Conservation (phyloP, 1,139 yeast species). For the Williopsis jadinii region DNA sequence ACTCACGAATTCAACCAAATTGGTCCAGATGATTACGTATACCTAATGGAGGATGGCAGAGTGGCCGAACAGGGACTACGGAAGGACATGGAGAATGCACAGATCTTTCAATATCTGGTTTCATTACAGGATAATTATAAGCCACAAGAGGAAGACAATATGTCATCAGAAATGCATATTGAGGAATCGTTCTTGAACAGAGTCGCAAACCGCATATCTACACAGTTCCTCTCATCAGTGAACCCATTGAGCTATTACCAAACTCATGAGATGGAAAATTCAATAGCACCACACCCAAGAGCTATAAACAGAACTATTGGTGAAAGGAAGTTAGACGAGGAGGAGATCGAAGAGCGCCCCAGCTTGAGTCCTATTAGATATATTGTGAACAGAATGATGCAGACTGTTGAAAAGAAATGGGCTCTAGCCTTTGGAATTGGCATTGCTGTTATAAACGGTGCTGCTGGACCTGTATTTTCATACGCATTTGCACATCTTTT, state of each 20-base stretch:
- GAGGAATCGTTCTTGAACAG: constrained; percentile 3
- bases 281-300: not conserved
- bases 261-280: constrained; percentile 2
- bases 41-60: constrained; percentile 51
- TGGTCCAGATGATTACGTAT: constrained; percentile 43
- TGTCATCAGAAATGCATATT: not conserved
- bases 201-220: constrained; percentile 13
- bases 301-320: not conserved
- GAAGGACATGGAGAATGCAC: constrained; percentile 24
- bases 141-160: not conserved
- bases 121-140: constrained; percentile 11
- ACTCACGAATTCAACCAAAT: constrained; percentile 72
- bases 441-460: constrained; percentile 51
- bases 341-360: constrained; percentile 8
- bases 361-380: constrained; percentile 25
- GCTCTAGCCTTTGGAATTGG: constrained; percentile 45
- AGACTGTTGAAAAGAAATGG: constrained; percentile 29
- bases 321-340: not conserved
- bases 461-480: constrained; percentile 70
- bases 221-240: constrained; percentile 13
- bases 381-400: constrained; percentile 33
- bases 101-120: constrained; percentile 13
- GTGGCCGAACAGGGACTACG: constrained; percentile 40
- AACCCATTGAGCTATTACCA: constrained; percentile 14
- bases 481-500: constrained; percentile 67